Base-by-base conservation (phyloP, 2,329 filamentous ascomycete genomes). In the Setomelanomma holmii region DNA sequence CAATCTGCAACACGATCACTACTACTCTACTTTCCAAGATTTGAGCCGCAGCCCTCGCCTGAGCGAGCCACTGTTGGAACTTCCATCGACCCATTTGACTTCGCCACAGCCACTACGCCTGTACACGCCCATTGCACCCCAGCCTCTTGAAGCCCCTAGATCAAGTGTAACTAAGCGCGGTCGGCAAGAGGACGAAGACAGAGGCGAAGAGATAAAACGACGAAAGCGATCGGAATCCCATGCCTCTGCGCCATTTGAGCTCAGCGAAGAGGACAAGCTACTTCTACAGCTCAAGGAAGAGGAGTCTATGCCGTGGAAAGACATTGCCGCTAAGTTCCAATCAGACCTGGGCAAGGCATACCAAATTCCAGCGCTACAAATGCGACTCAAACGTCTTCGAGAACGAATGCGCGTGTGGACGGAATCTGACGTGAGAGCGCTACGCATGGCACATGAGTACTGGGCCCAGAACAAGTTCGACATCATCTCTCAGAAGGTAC, bases 391-490 rank as follows among this genome's bases (percentile, higher is more conserved):
- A 64, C 74, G 81, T 33, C 69, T 83, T 33, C 72, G 79, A 16
- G 80, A 82, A 60, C 75, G 79, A 40, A 76, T 81, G 67, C 76
- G 81, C 19, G 71, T 77, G 1, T 84, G 81, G 81, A 78, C 76
- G 19, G 79, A 82, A n/a, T 67, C 71, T 16, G 81, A 84, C 51
- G 65, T 82, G 38, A 72, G 76, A 53, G 80, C 80, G 11, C 69
- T 83, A 23, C 76, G 75, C 47, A 71, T 76, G 64, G 81, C 81
- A 24, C 76, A 80, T 60, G 80, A 83, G 56, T 81, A 81, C 65
- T 83, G 79, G 79, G 76, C 77, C 45, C 79, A 79, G 59, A 77
- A 74, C 68, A 82, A 82, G 63, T 84, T 81, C 66, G 80, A 83
- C 40, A 82, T 83, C 54, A 81, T 84, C 55, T 71, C 75, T 45